Evolutionary conservation across 768 basidiomycete genomes (phyloP), one percentile per base, ranked within the genome.

Genomic region (Kockovaella imperatae): DNA sequence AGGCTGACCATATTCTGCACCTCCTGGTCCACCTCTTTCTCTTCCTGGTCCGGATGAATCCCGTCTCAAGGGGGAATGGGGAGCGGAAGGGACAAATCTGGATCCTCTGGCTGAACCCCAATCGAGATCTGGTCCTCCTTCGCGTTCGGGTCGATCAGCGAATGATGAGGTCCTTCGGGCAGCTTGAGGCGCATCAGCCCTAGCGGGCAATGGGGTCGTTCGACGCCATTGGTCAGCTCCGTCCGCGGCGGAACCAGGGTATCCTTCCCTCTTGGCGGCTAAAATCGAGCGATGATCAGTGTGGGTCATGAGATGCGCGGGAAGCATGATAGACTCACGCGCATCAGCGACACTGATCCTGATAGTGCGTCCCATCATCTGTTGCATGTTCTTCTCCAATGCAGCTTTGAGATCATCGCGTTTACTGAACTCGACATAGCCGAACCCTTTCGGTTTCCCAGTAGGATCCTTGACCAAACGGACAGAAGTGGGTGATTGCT

Each of bases 401-500:
- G 84, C 95, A 50, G 82, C 82, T 73, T 91, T 91, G 42, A 97
- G 74, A 39, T 80, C 83, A 17, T 91, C 87, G 49, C 89, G 64
- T 44, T 83, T 84, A n/a, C 77, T 78, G 64, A 97, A 97, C 68
- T 99, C 95, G 50, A 96, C 81, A 69, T 99, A 97, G 28, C 93
- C 95, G 73, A 96, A 97, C 0, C 95, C 95, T 72, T 96, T 96
- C 17, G 91, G 87, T 68, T 88, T 89, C 41, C 91, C 90, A 45
- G 91, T 90, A 2, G 45, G 41, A 60, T 91, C 91, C 67, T 79
- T 83, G 72, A 97, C 93, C 52, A 97, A 86, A 75, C 96, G 91
- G 55, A 88, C 79, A 17, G 83, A 82, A 68, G 85, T 85, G 53
- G 82, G 77, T 85, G 87, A 62, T 18, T 49, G 26, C 14, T 41